phyloP scores from a whole-genome alignment of 2,329 filamentous ascomycete genomes.

The Arthroderma uncinatum region DNA sequence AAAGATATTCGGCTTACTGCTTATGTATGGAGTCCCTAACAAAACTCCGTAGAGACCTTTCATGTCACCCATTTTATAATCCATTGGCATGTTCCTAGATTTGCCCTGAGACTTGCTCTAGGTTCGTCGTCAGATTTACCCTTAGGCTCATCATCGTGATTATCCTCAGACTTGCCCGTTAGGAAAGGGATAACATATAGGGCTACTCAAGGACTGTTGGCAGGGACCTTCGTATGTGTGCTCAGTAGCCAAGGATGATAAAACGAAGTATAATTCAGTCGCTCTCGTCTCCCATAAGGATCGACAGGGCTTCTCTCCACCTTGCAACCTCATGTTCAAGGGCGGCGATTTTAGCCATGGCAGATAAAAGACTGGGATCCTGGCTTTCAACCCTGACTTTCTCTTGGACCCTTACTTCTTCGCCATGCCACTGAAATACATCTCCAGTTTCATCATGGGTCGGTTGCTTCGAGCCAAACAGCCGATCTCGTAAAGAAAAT shows the following conservation, averaged over 20 bases:
- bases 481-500: conserved; percentile 47
- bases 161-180: too few species aligned
- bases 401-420: conserved; percentile 74
- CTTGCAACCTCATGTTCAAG: conserved; percentile 61
- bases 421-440: conserved; percentile 57
- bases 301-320: conserved; percentile 59
- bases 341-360: conserved; percentile 71
- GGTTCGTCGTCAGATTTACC: too few species aligned
- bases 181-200: too few species aligned
- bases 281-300: conserved; percentile 56
- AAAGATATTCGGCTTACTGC: neutral
- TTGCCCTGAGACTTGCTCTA: too few species aligned
- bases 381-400: conserved; percentile 82
- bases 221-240: too few species aligned
- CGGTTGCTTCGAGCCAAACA: conserved; percentile 43
- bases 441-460: conserved; percentile 73
- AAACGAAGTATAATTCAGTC: conserved; percentile 16
- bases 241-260: too few species aligned
- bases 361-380: conserved; percentile 72
- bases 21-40: too few species aligned
- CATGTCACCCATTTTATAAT: too few species aligned
- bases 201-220: too few species aligned
- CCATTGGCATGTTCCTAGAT: too few species aligned
- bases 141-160: too few species aligned
- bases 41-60: too few species aligned